Evolutionary conservation across 2,329 filamentous ascomycete species (phyloP), one percentile per base, ranked within the genome.

Genomic region (Thermomyces lanuginosus): DNA sequence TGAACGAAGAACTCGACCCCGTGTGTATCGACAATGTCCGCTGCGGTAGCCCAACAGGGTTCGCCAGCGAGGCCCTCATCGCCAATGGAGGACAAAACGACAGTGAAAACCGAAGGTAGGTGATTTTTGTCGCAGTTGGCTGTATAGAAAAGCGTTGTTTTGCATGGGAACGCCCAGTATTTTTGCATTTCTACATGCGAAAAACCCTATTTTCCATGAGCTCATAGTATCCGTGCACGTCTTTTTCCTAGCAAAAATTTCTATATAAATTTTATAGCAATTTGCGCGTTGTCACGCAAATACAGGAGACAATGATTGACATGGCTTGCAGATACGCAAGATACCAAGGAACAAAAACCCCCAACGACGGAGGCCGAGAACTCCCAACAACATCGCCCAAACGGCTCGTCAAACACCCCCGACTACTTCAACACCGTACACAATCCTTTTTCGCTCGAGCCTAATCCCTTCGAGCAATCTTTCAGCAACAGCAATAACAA

Each of bases 391-490:
- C 65, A 81, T 45, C 72, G 74, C 39, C 75, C 76, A 40, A 68
- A 72, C 29, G 58, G 57, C 36, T 55, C 59, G 32, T 53, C 56
- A 30, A 65, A 72, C 41, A 69, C 69, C 6, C 65, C 71, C 24
- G 76, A 82, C 45, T 81, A 77, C 54, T 82, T 81, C 51, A 66
- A 67, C 27, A 63, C 60, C 32, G 61, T 67, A 36, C 64, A 66
- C 40, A 57, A 56, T 42, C 53, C 48, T 19, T 61, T 53, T 53
- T 72, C 53, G 47, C 62, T 49, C 59, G 89, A 95, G 61, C 83
- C 83, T 33, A 95, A 98, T 55, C 86, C 89, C 6, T 95, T 98
- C 46, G 89, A 95, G 52, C 81, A 89, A 55, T 93, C 86, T 5
- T 98, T 98, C 50, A 74, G 72, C 21, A 64, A 61, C 20, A n/a